These are phyloP conservation scores for Pholiota conissans DNA, from an alignment of 768 basidiomycete species.

Conservation along the genomic window DNA sequence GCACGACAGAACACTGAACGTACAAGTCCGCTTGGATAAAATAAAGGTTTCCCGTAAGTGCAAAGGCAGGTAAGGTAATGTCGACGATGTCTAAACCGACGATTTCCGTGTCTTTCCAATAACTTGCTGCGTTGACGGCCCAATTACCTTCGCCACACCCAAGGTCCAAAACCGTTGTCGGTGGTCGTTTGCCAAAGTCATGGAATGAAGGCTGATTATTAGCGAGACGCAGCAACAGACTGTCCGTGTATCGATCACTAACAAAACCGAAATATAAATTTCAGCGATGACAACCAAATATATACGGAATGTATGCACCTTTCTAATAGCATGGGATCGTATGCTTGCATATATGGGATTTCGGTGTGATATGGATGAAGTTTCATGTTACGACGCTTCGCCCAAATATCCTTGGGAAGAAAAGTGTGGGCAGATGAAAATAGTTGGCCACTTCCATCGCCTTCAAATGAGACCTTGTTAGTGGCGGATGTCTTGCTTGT, in stretches of 20 bases:
- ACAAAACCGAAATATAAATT: conserved; percentile 12
- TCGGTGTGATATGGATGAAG: conserved; percentile 52
- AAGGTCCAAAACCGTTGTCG: conserved; percentile 63
- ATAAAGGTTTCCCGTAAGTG: conserved; percentile 39
- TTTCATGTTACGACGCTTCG: conserved; percentile 44
- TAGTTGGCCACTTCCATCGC: conserved; percentile 3
- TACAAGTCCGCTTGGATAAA: conserved; percentile 72
- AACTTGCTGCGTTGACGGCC: conserved; percentile 58
- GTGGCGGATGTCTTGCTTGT: conserved; percentile 8
- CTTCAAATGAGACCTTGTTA: conserved; percentile 19
- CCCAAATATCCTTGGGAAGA: conserved; percentile 37
- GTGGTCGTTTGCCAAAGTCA: conserved; percentile 45
- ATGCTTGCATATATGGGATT: conserved; percentile 68
- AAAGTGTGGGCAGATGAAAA: conserved; percentile 17
- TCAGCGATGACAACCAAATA: conserved; percentile 3
- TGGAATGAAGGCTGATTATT: conserved; percentile 62
- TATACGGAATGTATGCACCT: conserved; percentile 43
- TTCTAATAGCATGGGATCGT: conserved; percentile 54
- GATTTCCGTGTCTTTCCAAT: conserved; percentile 62
- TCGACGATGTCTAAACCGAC: conserved; percentile 69
- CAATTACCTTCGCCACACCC: conserved; percentile 77
- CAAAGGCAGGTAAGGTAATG: conserved; percentile 38
- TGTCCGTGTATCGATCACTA: conserved; percentile 63
- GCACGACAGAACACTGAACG: conserved; percentile 25
- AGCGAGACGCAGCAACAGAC: conserved; percentile 56